Conservation (phyloP, 164 flowering plant species). For the Kalanchoe fedtschenkoi region DNA sequence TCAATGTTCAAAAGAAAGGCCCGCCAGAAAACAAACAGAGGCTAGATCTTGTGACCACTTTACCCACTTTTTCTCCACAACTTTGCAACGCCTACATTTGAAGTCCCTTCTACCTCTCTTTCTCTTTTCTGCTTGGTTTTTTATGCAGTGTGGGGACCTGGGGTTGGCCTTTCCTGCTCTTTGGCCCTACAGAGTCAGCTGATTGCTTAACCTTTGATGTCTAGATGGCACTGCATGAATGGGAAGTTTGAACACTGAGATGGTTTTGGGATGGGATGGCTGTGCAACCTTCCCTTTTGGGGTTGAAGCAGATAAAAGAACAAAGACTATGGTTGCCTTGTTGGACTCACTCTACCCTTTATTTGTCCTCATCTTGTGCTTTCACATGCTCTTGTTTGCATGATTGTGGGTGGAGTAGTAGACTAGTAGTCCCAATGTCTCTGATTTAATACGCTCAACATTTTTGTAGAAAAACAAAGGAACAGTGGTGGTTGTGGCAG, state of each 20-base stretch:
- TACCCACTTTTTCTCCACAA: constrained; percentile 19
- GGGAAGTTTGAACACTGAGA: not conserved
- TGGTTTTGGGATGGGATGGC: not conserved
- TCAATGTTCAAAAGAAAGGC: constrained; percentile 32
- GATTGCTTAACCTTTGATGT: not conserved
- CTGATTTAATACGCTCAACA: not conserved
- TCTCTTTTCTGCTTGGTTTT: not conserved
- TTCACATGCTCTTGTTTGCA: constrained; percentile 3
- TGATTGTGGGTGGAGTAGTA: not conserved
- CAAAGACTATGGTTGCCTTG: not conserved
- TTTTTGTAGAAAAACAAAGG: not conserved
- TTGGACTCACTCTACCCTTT: not conserved
- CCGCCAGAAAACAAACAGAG: constrained; percentile 19
- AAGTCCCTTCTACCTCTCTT: too few species aligned
- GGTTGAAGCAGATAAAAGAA: not conserved
- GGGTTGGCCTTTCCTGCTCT: not conserved
- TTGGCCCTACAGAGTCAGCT: not conserved
- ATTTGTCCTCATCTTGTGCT: not conserved
- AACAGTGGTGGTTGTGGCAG: not conserved
- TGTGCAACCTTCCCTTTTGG: not conserved
- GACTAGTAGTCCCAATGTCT: not conserved
- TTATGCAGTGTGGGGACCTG: not conserved
- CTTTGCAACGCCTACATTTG: not conserved
- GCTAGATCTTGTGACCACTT: constrained; percentile 42
- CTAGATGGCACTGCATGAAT: not conserved